Base-by-base conservation (phyloP, 78 protist genomes). In the Ministeria vibrans region DNA sequence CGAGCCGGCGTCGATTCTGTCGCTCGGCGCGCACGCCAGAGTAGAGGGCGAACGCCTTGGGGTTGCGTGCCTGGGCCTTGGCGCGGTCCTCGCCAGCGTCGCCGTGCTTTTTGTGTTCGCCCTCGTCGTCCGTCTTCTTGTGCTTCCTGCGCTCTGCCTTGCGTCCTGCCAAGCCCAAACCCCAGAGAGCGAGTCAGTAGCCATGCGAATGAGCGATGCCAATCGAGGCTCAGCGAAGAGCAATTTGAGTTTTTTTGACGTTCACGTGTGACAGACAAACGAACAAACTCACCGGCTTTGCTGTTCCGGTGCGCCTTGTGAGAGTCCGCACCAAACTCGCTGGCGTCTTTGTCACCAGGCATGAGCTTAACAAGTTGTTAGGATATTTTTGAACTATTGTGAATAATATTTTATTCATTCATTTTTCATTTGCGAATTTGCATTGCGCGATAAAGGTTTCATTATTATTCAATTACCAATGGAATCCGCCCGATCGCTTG, bases 91-190 rank as follows among this genome's bases (percentile, higher is more conserved):
- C 55, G 55, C 55, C 55, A 49, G 9, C 55, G 55, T 49, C 55
- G 15, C 9, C 9, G 55, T 49, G 55, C 55, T 49, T 15, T 15
- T 49, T 49, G 55, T 9, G 15, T 49, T 9, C 9, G 55, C 55
- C 15, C 55, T 9, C 9, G 55, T 20, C 71, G 41, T 25, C 43
- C 71, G 28, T 63, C 38, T 30, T 7, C 42, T 32, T 63, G 42
- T 63, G 32, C 42, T 32, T 63, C 71, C 23, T 63, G 6, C 71
- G 71, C 6, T 63, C 71, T 20, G 71, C 71, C 71, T 63, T 63
- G 38, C 32, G 71, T 4, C 71, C 71, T 63, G 41, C 42, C 4
- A 63, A 6, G 18, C 4, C 71, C n/a, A n/a, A n/a, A n/a, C n/a
- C n/a, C n/a, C n/a, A n/a, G n/a, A n/a, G n/a, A n/a, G n/a, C n/a